These are phyloP conservation scores for Plasmopara viticola DNA, from an alignment of 352 stramenopile genomes.

Conservation along the genomic window DNA sequence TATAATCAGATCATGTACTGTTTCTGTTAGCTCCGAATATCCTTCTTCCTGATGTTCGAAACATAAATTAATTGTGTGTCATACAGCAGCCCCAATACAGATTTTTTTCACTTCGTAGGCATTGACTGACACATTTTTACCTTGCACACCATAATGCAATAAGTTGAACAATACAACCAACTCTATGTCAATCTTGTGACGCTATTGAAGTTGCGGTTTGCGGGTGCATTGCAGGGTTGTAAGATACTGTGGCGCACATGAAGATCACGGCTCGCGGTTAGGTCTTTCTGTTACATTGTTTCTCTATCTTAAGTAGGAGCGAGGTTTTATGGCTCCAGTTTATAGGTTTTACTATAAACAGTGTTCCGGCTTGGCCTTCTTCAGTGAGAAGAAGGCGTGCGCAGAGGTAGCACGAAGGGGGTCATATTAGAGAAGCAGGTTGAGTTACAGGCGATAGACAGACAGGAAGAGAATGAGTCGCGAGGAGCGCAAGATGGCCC, in stretches of 20 bases:
- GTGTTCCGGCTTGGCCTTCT: slow-evolving; percentile 6
- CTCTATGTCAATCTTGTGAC: too few relatives aligned
- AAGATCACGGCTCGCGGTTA: slow-evolving; percentile 11
- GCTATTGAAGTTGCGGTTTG: too few relatives aligned
- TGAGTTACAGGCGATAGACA: background rate
- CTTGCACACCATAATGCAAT: too few relatives aligned
- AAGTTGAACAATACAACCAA: too few relatives aligned
- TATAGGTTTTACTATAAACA: slow-evolving; percentile 22
- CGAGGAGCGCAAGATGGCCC: slow-evolving; percentile 72
- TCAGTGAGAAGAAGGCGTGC: slow-evolving; percentile 28
- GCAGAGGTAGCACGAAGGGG: slow-evolving; percentile 5
- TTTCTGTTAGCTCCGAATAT: too few relatives aligned
- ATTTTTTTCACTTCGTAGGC: too few relatives aligned
- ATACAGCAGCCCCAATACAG: too few relatives aligned
- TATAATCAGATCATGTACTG: too few relatives aligned
- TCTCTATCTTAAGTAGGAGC: slow-evolving; percentile 18
- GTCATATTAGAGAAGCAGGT: slow-evolving; percentile 8
- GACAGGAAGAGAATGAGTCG: slow-evolving; percentile 44
- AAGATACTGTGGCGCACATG: slow-evolving; percentile 13
- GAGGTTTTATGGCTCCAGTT: background rate
- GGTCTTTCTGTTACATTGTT: slow-evolving; percentile 10
- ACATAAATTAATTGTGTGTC: too few relatives aligned
- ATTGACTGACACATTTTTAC: too few relatives aligned
- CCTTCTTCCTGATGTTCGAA: too few relatives aligned
- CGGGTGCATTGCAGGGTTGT: too few relatives aligned